A percentile compares a stretch with the other conserved stretches of the same genome.
Evolutionary conservation across 1,284 basidiomycete genomes (phyloP).

Genomic region (Moesziomyces globuligerus): DNA sequence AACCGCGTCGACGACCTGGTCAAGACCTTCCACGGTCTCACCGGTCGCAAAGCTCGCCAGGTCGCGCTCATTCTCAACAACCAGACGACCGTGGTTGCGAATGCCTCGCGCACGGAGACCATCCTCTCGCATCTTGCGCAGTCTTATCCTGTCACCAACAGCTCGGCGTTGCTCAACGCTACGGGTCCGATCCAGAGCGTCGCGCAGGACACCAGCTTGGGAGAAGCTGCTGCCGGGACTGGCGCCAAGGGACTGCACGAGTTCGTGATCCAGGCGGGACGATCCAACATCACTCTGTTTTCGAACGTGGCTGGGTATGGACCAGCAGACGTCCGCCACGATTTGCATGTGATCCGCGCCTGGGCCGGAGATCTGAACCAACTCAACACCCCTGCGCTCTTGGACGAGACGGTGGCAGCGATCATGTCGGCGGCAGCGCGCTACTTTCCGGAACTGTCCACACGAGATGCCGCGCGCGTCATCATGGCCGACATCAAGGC

Average conservation of each 20-base stretch:
- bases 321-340: constrained; percentile 47
- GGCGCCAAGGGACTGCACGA: not conserved
- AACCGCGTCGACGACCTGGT: constrained; percentile 30
- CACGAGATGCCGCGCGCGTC: constrained; percentile 47
- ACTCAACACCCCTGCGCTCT: constrained; percentile 38
- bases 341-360: constrained; percentile 58
- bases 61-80: constrained; percentile 29
- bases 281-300: constrained; percentile 24
- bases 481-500: constrained; percentile 65
- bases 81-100: constrained; percentile 23
- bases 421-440: constrained; percentile 59
- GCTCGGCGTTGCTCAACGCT: not conserved
- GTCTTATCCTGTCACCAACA: constrained; percentile 17
- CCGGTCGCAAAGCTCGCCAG: constrained; percentile 36
- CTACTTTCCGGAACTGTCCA: constrained; percentile 64
- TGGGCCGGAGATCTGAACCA: constrained; percentile 59
- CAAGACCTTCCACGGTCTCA: constrained; percentile 23
- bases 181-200: not conserved
- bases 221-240: not conserved
- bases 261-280: constrained; percentile 9
- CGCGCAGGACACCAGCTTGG: too few relatives aligned
- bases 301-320: constrained; percentile 57
- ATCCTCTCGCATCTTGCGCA: constrained; percentile 22
- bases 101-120: constrained; percentile 9
- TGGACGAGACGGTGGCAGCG: constrained; percentile 61